These are phyloP conservation scores for Solanum rostratum DNA, from an alignment of 257 asterid species.

Conservation along the genomic window DNA sequence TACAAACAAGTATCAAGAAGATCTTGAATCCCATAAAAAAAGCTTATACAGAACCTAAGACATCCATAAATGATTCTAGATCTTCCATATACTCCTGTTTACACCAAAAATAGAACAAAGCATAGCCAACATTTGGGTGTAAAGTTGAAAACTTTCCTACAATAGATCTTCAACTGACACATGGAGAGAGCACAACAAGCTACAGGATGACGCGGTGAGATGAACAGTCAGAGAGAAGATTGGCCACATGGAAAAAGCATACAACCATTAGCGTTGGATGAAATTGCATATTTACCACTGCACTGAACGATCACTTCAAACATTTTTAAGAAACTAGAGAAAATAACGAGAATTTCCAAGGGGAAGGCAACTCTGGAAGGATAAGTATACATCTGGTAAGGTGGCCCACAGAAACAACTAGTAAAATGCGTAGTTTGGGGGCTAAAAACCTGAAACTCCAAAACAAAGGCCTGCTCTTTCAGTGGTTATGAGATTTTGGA, in stretches of 20 bases:
- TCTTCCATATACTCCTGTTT: neutral
- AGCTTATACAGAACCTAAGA: neutral
- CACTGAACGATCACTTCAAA: neutral
- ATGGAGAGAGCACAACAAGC: neutral
- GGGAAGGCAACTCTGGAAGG: neutral
- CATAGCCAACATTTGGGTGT: neutral
- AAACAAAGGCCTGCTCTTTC: neutral
- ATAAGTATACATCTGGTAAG: neutral
- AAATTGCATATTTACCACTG: neutral
- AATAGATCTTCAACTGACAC: neutral
- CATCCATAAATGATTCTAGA: neutral
- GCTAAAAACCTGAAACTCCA: too few relatives aligned
- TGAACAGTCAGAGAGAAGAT: neutral
- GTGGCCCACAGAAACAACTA: neutral
- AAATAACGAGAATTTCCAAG: neutral
- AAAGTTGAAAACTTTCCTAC: neutral
- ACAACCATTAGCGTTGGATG: neutral
- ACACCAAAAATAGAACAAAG: neutral
- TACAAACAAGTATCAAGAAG: neutral
- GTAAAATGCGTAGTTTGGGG: neutral
- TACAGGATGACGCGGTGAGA: neutral
- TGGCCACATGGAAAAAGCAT: neutral
- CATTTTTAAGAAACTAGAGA: neutral
- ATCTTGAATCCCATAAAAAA: neutral
- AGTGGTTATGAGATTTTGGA: neutral